Conservation (phyloP, 208 protist species). For the Crithidia bombi region DNA sequence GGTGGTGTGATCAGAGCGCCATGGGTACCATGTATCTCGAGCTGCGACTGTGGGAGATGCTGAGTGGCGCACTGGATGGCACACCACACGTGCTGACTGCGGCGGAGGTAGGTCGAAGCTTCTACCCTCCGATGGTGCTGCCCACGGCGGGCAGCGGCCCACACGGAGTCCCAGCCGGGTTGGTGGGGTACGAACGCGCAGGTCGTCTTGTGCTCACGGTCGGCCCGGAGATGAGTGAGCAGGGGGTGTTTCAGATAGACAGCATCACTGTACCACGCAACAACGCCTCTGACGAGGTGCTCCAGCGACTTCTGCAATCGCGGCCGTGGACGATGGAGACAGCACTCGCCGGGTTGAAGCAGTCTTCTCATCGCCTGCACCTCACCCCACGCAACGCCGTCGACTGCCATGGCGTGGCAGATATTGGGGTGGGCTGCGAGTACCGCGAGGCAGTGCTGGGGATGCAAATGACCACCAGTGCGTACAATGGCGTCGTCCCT, state of each 20-base stretch:
- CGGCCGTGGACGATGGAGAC: neutral
- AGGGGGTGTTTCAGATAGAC: conserved; percentile 8
- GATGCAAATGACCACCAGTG: neutral
- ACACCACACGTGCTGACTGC: neutral
- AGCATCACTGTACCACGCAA: neutral
- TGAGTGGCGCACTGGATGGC: conserved; percentile 8
- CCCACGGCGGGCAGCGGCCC: conserved; percentile 2
- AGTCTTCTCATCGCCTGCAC: conserved; percentile 1
- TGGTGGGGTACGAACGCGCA: conserved; percentile 3
- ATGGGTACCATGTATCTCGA: conserved; percentile 9
- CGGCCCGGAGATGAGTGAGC: conserved; percentile 7
- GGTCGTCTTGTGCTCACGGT: conserved; percentile 15
- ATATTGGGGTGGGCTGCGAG: neutral
- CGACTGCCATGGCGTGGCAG: conserved; percentile 1
- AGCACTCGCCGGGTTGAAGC: neutral
- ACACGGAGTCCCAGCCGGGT: conserved; percentile 9
- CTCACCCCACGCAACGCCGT: conserved; percentile 12
- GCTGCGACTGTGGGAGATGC: conserved; percentile 15
- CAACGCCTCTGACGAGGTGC: conserved; percentile 6
- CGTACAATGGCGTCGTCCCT: no score
- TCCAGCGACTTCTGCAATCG: neutral
- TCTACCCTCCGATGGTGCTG: conserved; percentile 12
- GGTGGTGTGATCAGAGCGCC: conserved; percentile 21
- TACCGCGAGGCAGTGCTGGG: conserved; percentile 14
- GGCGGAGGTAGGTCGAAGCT: neutral